Evolutionary conservation across 371 early-diverging fungal species (phyloP).

Genomic region (Mortierella sp.): DNA sequence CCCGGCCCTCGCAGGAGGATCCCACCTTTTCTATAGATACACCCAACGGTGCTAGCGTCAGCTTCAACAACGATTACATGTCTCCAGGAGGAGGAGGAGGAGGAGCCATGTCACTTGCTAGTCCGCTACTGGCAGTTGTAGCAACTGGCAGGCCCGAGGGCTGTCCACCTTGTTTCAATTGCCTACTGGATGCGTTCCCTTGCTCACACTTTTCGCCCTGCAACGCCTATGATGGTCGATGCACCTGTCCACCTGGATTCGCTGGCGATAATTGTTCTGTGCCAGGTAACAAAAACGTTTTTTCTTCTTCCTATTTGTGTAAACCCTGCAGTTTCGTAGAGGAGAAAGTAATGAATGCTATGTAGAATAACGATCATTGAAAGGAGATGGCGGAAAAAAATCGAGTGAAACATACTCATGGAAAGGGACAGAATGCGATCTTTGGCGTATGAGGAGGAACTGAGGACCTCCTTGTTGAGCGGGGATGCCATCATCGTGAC

Average conservation of each 20-base stretch:
- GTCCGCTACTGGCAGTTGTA: conserved; percentile 25
- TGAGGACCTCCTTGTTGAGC: conserved; percentile 1
- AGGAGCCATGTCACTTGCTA: conserved; percentile 31
- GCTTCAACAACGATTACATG: neutral
- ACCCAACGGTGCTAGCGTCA: neutral
- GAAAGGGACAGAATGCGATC: neutral
- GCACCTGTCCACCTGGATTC: conserved; percentile 89
- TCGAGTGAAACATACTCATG: neutral
- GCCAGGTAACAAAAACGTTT: conserved; percentile 62
- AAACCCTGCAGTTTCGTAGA: neutral
- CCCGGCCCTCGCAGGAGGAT: neutral
- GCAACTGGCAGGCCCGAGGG: conserved; percentile 53
- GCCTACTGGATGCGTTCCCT: conserved; percentile 78
- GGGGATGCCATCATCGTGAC: conserved; percentile 1
- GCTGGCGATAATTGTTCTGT: conserved; percentile 90
- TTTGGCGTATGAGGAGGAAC: neutral
- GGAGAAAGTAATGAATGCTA: neutral
- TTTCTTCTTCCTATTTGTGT: neutral
- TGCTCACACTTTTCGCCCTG: conserved; percentile 88
- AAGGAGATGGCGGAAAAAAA: neutral
- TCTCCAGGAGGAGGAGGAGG: conserved; percentile 3
- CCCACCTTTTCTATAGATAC: neutral
- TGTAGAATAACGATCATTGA: neutral
- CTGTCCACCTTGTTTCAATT: conserved; percentile 91
- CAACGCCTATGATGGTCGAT: conserved; percentile 82